Conservation (phyloP, 2,329 filamentous ascomycete genomes). For the Penicillium hesseltinei region DNA sequence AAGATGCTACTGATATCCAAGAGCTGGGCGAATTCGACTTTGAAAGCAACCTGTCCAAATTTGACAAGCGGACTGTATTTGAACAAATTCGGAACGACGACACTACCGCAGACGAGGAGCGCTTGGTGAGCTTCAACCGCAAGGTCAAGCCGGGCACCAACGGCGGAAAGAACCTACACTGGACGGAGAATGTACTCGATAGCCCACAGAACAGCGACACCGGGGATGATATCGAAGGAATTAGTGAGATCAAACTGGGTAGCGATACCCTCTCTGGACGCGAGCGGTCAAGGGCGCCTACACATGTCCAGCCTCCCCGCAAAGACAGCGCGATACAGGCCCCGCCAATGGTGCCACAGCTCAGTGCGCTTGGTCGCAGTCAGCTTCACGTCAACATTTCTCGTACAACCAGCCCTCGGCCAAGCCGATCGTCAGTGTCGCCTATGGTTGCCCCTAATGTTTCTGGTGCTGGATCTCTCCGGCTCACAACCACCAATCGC, state of each 20-base stretch:
- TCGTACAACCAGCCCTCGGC: conserved; percentile 41
- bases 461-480: conserved; percentile 45
- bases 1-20: conserved; percentile 91
- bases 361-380: conserved; percentile 35
- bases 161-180: conserved; percentile 85
- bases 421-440: conserved; percentile 44
- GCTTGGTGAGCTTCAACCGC: conserved; percentile 88
- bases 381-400: conserved; percentile 33
- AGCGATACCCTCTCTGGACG: conserved; percentile 49
- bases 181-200: conserved; percentile 87
- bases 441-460: conserved; percentile 40
- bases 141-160: conserved; percentile 63
- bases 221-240: conserved; percentile 56
- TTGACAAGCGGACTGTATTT: conserved; percentile 90
- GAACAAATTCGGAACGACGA: conserved; percentile 89
- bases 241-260: conserved; percentile 43
- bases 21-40: conserved; percentile 96
- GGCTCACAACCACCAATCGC: conserved; percentile 54
- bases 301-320: conserved; percentile 37
- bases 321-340: conserved; percentile 44
- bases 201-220: conserved; percentile 69
- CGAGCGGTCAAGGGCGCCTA: conserved; percentile 40
- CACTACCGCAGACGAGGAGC: conserved; percentile 80
- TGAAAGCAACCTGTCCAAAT: conserved; percentile 82
- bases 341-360: conserved; percentile 38